Percentiles rank a stretch among this genome's conserved stretches.
Conservation (phyloP, 2,329 filamentous ascomycete species). For the Fusarium nurragi region DNA sequence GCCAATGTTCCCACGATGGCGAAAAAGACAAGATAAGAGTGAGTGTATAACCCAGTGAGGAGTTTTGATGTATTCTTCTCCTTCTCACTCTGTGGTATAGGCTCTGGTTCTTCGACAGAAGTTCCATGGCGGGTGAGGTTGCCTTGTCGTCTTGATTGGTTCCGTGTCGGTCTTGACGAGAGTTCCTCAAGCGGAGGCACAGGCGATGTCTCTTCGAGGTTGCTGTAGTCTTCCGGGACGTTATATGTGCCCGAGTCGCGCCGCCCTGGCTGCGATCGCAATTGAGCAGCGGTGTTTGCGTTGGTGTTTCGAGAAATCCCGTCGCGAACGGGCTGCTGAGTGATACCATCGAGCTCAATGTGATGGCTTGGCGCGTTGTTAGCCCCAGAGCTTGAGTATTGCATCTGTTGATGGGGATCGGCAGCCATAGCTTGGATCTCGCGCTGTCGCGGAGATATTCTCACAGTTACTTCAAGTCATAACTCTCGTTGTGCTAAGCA, state of each 20-base stretch:
- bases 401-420: not conserved
- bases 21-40: slow-evolving; percentile 87
- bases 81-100: slow-evolving; percentile 15
- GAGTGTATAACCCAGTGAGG: slow-evolving; percentile 71
- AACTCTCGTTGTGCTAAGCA: not conserved
- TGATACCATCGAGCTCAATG: not conserved
- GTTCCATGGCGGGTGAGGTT: slow-evolving; percentile 8
- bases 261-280: not conserved
- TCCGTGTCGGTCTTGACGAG: not conserved
- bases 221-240: slow-evolving; percentile 49
- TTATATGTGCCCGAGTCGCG: slow-evolving; percentile 39
- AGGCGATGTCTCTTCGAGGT: slow-evolving; percentile 53
- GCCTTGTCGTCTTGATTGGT: slow-evolving; percentile 13
- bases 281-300: not conserved
- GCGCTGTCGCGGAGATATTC: not conserved
- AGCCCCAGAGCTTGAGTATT: not conserved
- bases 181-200: slow-evolving; percentile 15
- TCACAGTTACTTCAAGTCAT: slow-evolving; percentile 1
- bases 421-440: slow-evolving; percentile 12
- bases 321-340: not conserved
- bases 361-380: slow-evolving; percentile 6
- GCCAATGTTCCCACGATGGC: slow-evolving; percentile 85
- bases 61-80: slow-evolving; percentile 55
- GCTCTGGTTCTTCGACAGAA: not conserved
- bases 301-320: not conserved